Conservation (phyloP, 1,284 basidiomycete genomes). For the Papiliotrema fonsecae region DNA sequence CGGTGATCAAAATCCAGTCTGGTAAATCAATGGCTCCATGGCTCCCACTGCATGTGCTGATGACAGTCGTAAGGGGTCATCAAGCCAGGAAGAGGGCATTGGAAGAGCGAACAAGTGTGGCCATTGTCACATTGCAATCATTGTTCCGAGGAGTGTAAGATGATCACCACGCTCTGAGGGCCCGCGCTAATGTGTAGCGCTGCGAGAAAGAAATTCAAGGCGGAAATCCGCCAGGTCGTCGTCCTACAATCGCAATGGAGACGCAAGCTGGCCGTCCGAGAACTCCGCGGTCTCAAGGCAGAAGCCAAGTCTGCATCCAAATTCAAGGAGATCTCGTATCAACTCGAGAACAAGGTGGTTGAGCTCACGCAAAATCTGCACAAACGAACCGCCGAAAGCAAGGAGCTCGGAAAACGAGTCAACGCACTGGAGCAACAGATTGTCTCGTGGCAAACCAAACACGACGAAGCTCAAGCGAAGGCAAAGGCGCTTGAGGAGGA, state of each 20-base stretch:
- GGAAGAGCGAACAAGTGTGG: slow-evolving; percentile 60
- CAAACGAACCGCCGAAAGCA: slow-evolving; percentile 86
- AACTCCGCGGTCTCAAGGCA: slow-evolving; percentile 74
- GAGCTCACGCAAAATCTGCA: slow-evolving; percentile 97
- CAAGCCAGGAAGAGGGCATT: slow-evolving; percentile 66
- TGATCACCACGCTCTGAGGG: neutral
- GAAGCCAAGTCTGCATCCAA: slow-evolving; percentile 96
- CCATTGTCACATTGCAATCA: slow-evolving; percentile 73
- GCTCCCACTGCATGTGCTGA: too few relatives aligned
- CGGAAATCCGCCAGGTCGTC: slow-evolving; percentile 69
- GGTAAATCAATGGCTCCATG: slow-evolving; percentile 58
- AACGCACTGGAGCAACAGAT: slow-evolving; percentile 78
- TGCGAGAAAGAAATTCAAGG: slow-evolving; percentile 59
- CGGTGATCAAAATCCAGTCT: slow-evolving; percentile 74
- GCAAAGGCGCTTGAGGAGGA: slow-evolving; percentile 70
- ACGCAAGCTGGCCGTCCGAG: slow-evolving; percentile 77
- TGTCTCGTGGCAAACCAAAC: slow-evolving; percentile 73
- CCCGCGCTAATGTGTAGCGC: slow-evolving; percentile 51
- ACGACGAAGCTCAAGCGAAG: slow-evolving; percentile 80
- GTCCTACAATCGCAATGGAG: slow-evolving; percentile 90
- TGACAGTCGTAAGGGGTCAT: slow-evolving; percentile 69
- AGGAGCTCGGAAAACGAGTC: slow-evolving; percentile 71
- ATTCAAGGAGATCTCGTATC: slow-evolving; percentile 98
- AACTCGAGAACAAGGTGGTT: slow-evolving; percentile 98
- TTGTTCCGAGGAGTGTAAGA: slow-evolving; percentile 83